A percentile compares a stretch with the other conserved stretches of the same genome.
Evolutionary conservation across 768 basidiomycete genomes (phyloP).

Genomic region (Arthromyces matolae): DNA sequence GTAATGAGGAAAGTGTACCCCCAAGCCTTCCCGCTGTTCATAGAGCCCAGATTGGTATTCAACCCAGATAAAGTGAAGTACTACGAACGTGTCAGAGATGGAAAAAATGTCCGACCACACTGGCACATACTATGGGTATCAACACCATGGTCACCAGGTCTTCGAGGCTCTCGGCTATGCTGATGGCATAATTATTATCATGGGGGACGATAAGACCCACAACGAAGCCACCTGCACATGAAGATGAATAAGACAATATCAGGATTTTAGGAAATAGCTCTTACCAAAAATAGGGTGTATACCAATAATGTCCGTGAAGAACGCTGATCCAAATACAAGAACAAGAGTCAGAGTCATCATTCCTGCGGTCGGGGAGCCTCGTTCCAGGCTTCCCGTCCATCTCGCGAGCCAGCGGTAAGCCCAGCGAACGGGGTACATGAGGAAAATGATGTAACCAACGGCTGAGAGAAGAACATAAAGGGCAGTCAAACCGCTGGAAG

Average conservation of each 20-base stretch:
- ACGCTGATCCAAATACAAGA: conserved; percentile 70
- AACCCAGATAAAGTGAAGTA: conserved; percentile 82
- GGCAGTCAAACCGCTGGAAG: conserved; percentile 65
- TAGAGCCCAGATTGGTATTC: conserved; percentile 71
- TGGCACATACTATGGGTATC: background rate
- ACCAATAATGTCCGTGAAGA: conserved; percentile 84
- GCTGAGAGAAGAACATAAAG: conserved; percentile 73
- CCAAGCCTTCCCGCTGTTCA: conserved; percentile 77
- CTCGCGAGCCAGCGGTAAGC: conserved; percentile 62
- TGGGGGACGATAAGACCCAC: conserved; percentile 84
- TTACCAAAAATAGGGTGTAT: conserved; percentile 63
- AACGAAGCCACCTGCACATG: conserved; percentile 63
- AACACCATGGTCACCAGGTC: conserved; percentile 76
- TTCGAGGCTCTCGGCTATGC: conserved; percentile 81
- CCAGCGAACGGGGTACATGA: conserved; percentile 62
- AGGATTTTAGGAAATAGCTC: conserved; percentile 11
- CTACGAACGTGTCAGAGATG: conserved; percentile 29
- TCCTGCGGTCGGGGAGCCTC: conserved; percentile 61
- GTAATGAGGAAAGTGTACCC: conserved; percentile 75
- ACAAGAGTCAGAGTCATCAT: conserved; percentile 81
- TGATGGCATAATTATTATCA: conserved; percentile 76
- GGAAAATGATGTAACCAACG: conserved; percentile 59
- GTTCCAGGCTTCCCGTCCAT: conserved; percentile 67
- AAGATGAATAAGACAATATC: background rate
- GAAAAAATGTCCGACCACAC: background rate